Percentiles rank a stretch among this genome's conserved stretches.
These are phyloP conservation scores for Pichia scutulata DNA, from an alignment of 805 yeast genomes.

Conservation along the genomic window DNA sequence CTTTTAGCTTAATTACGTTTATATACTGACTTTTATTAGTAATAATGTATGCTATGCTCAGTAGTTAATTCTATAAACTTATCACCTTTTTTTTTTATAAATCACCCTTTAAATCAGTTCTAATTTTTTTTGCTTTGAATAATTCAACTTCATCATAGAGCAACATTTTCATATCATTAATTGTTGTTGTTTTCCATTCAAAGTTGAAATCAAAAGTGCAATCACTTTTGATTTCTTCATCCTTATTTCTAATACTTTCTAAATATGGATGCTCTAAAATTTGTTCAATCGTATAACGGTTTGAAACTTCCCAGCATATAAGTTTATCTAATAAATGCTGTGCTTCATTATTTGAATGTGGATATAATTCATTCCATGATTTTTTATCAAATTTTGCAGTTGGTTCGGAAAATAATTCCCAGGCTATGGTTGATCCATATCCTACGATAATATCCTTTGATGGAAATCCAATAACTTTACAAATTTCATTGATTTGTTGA, in stretches of 20 bases:
- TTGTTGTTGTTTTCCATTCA: slow-evolving; percentile 37
- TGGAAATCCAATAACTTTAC: slow-evolving; percentile 69
- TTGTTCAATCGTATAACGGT: slow-evolving; percentile 47
- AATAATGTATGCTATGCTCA: background rate
- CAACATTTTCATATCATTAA: slow-evolving; percentile 40
- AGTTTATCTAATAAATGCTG: slow-evolving; percentile 45
- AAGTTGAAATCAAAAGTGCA: slow-evolving; percentile 58
- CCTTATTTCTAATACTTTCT: slow-evolving; percentile 40
- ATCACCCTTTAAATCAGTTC: background rate
- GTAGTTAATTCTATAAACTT: background rate
- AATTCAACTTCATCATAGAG: slow-evolving; percentile 45
- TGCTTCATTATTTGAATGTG: slow-evolving; percentile 50
- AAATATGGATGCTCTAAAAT: slow-evolving; percentile 55
- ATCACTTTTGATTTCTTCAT: slow-evolving; percentile 48
- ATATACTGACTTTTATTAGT: background rate
- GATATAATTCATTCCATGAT: slow-evolving; percentile 50
- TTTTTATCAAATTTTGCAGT: slow-evolving; percentile 34
- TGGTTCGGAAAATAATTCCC: slow-evolving; percentile 39
- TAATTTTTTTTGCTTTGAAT: slow-evolving; percentile 33
- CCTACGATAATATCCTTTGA: slow-evolving; percentile 34
- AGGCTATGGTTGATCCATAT: slow-evolving; percentile 41
- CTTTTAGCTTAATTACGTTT: background rate
- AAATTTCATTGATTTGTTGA: slow-evolving; percentile 64
- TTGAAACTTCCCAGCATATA: slow-evolving; percentile 55
- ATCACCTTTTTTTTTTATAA: background rate